Conservation (phyloP, 257 asterid genomes). For the Solanum acaule region DNA sequence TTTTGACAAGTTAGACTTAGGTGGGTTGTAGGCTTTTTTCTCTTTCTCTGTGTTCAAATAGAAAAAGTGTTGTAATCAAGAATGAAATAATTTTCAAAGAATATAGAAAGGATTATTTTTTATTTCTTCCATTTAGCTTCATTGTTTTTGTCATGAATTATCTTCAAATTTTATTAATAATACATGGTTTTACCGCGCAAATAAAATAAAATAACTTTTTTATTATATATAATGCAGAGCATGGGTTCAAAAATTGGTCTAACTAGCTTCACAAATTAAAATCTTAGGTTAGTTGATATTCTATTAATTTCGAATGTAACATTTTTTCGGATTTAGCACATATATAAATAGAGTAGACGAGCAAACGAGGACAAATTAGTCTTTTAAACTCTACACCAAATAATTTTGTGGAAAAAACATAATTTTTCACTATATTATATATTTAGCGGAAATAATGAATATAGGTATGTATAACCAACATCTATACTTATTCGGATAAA, state of each 20-base stretch:
- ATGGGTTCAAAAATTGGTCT: background rate
- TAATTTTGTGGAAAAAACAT: background rate
- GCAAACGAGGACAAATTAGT: background rate
- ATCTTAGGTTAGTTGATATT: background rate
- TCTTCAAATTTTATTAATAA: background rate
- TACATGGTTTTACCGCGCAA: background rate
- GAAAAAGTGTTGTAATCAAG: background rate
- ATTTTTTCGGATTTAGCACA: background rate
- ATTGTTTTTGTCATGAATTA: background rate
- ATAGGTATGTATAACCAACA: too few species aligned
- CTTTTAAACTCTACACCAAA: background rate
- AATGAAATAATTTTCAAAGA: background rate
- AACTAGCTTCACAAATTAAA: background rate
- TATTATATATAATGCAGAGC: background rate
- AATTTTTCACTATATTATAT: background rate
- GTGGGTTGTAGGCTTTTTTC: background rate
- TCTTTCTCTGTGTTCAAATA: background rate
- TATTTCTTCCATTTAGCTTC: background rate
- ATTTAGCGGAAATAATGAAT: background rate
- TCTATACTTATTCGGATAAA: background rate
- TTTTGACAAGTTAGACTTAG: background rate
- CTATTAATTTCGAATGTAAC: background rate
- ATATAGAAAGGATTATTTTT: background rate
- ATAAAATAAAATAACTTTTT: too few species aligned
- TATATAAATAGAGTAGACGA: background rate